Evolutionary conservation across 2,329 filamentous ascomycete genomes (phyloP), one percentile per base, ranked within the genome.

Genomic region (Rutstroemia sp.): DNA sequence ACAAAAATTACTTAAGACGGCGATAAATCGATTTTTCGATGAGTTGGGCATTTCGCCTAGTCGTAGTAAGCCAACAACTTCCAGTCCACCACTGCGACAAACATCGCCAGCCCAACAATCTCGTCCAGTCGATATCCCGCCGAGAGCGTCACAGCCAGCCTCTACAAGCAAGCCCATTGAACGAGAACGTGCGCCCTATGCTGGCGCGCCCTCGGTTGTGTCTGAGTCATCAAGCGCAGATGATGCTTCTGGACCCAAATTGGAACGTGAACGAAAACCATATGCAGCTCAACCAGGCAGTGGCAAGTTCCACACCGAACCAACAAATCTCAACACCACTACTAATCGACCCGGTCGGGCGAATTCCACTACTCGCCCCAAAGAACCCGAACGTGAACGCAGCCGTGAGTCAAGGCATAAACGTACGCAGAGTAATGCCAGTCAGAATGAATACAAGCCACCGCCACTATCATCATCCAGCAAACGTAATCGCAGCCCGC

Each of bases 221-320:
- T 70, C 69, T n/a, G 66, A 69, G 5, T 67, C 74, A 14, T 70
- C 72, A 18, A 73, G 71, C 39, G 69, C 69, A 19, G 71, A 76
- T n/a, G 72, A 73, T 27, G 60, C 27, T 10, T 30, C 27, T 30
- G 27, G 74, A 0, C 19, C 53, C n/a, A 18, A 9, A 9, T 10
- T 51, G 48, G 85, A 88, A 65, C 79, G 85, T 5, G 80, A 87
- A 63, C 74, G 85, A 39, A 81, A 87, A 59, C 85, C 85, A 0
- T 88, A 87, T 64, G 73, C 71, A 25, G 79, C 78, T 1, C 77
- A 79, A 23, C 81, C 82, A 16, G 82, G 82, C 9, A 74, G 71
- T 25, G 83, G 82, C 7, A 86, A 83, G 66, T 67, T 74, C 3
- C 79, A 83, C 58, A 74, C 77, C 16, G 75, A 75, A 10, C 61